These are phyloP conservation scores for Solanum virginianum DNA, from an alignment of 257 asterid species.

Conservation along the genomic window DNA sequence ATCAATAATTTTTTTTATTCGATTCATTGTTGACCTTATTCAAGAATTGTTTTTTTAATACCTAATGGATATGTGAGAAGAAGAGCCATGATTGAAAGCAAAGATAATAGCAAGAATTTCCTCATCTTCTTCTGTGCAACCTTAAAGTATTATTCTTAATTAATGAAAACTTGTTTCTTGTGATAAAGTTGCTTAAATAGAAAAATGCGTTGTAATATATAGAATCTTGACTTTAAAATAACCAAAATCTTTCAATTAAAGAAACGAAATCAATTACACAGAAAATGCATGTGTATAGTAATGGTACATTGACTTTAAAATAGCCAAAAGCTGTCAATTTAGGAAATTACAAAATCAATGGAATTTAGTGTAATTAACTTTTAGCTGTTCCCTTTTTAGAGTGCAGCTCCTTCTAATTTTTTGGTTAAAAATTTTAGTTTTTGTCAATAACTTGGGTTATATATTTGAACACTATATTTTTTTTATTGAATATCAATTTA, in stretches of 20 bases:
- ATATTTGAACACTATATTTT: too few relatives aligned
- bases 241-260: neutral
- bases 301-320: neutral
- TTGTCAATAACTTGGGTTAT: too few relatives aligned
- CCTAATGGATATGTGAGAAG: neutral
- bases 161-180: neutral
- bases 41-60: neutral
- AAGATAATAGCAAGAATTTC: neutral
- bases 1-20: neutral
- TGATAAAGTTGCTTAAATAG: neutral
- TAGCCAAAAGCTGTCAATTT: neutral
- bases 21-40: neutral
- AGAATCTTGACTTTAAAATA: neutral
- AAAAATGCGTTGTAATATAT: neutral
- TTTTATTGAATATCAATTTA: too few relatives aligned
- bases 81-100: neutral
- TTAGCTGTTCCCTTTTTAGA: neutral
- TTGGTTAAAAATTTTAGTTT: too few relatives aligned
- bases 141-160: neutral
- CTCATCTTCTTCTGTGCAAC: neutral
- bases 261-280: neutral
- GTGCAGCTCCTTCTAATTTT: neutral
- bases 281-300: neutral
- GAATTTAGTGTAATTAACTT: neutral
- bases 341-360: neutral